These are phyloP conservation scores for Lachancea mirantina DNA, from an alignment of 805 yeast genomes.

Conservation along the genomic window DNA sequence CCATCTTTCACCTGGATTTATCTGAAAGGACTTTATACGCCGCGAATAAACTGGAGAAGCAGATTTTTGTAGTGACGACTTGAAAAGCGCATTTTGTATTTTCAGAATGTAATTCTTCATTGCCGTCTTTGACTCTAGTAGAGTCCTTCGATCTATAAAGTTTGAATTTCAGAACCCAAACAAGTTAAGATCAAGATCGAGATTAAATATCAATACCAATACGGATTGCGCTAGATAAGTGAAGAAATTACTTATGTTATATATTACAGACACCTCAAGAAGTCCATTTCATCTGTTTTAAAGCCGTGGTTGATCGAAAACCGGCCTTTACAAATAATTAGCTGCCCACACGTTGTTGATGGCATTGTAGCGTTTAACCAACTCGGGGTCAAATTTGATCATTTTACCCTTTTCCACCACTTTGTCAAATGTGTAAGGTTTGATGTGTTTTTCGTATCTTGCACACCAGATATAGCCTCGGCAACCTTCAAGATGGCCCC, in stretches of 20 bases:
- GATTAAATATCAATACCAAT: too few relatives aligned
- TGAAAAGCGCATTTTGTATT: slow-evolving; percentile 32
- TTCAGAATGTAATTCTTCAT: slow-evolving; percentile 11
- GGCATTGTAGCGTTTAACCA: slow-evolving; percentile 2
- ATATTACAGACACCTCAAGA: too few relatives aligned
- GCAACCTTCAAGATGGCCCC: slow-evolving; percentile 9
- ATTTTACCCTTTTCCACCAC: slow-evolving; percentile 7
- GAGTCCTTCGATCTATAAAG: too few relatives aligned
- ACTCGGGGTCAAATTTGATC: slow-evolving; percentile 5
- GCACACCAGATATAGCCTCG: slow-evolving; percentile 13
- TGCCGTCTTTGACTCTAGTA: background rate
- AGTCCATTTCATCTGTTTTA: too few relatives aligned
- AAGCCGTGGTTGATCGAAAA: too few relatives aligned
- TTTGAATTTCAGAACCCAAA: too few relatives aligned
- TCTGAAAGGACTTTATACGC: slow-evolving; percentile 17
- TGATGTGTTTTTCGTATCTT: slow-evolving; percentile 7
- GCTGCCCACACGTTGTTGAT: slow-evolving; percentile 6
- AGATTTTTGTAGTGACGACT: slow-evolving; percentile 32
- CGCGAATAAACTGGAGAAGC: slow-evolving; percentile 24
- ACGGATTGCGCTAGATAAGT: too few relatives aligned
- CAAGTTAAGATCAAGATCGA: too few relatives aligned
- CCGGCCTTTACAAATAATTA: slow-evolving; percentile 2
- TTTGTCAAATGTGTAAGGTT: slow-evolving; percentile 11
- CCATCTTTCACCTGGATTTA: slow-evolving; percentile 35
- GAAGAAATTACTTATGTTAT: too few relatives aligned